Evolutionary conservation across 495 filamentous ascomycete genomes (phyloP).

Genomic region (Penicillium simplicissimum): DNA sequence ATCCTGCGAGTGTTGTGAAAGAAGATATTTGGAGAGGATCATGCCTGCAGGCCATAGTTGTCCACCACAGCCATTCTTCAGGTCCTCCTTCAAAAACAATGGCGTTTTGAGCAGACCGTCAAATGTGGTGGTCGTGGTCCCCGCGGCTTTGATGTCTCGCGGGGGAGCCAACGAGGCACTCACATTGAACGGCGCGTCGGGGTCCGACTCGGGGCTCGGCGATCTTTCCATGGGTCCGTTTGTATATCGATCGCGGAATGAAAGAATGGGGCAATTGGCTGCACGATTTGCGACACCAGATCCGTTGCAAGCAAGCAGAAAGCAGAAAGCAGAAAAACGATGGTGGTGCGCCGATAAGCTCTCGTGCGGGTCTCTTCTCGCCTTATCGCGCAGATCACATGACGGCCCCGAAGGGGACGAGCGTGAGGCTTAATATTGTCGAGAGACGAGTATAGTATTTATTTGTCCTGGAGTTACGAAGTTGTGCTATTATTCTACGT

Average conservation of each 20-base stretch:
- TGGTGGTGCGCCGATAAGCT: slow-evolving; percentile 4
- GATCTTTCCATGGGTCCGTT: slow-evolving; percentile 17
- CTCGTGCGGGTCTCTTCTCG: background rate
- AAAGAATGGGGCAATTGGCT: background rate
- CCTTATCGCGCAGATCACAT: slow-evolving; percentile 9
- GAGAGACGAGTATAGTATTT: too few species aligned
- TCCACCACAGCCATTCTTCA: slow-evolving; percentile 85
- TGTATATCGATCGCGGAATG: background rate
- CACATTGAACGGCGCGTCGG: slow-evolving; percentile 41
- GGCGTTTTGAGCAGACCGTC: slow-evolving; percentile 68
- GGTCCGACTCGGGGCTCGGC: slow-evolving; percentile 25
- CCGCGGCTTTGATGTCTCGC: slow-evolving; percentile 62
- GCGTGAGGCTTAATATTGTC: background rate
- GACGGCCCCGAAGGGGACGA: background rate
- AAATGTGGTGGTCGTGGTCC: slow-evolving; percentile 66
- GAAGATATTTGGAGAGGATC: slow-evolving; percentile 79
- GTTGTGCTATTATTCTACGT: background rate
- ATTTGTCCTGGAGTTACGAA: background rate
- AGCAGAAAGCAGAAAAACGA: background rate
- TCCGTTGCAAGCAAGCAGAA: background rate
- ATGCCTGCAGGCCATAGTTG: slow-evolving; percentile 93
- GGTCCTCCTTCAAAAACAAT: slow-evolving; percentile 78
- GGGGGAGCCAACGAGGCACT: slow-evolving; percentile 69
- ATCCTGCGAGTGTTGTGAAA: slow-evolving; percentile 62
- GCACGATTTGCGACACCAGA: background rate